phyloP scores from a whole-genome alignment of 306 rosid species.

The Nissolia schottii region DNA sequence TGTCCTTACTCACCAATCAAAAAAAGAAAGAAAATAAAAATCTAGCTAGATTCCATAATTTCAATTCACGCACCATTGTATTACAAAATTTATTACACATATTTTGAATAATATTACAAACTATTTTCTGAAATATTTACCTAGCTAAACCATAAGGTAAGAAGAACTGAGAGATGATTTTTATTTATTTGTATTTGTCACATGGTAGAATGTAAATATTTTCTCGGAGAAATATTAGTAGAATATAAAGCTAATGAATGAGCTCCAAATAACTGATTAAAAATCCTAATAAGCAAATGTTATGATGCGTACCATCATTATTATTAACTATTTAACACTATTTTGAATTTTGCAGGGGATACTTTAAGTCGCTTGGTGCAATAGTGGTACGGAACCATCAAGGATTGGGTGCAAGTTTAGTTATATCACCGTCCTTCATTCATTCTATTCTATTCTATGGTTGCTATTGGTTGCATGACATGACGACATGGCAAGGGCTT shows the following conservation, averaged over 20 bases:
- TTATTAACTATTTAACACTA: no score
- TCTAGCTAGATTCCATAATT: neutral
- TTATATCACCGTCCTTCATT: neutral
- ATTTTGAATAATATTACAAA: neutral
- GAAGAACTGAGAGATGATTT: no score
- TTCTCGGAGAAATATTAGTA: no score
- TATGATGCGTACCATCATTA: no score
- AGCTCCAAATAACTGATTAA: neutral
- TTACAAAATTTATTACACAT: neutral
- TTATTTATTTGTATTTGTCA: no score
- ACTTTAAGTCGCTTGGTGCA: neutral
- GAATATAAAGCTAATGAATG: no score
- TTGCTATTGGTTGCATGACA: neutral
- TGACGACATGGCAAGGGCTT: neutral
- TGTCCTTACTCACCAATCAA: neutral
- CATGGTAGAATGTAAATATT: no score
- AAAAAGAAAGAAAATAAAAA: no score
- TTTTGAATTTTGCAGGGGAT: neutral
- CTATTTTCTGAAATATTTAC: neutral
- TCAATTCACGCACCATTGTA: neutral
- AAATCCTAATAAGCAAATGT: accelerated
- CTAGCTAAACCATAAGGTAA: neutral
- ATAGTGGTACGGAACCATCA: neutral
- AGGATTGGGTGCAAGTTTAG: neutral
- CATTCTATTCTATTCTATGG: no score